Base-by-base conservation (phyloP, 805 yeast genomes). In the Candida germanica region DNA sequence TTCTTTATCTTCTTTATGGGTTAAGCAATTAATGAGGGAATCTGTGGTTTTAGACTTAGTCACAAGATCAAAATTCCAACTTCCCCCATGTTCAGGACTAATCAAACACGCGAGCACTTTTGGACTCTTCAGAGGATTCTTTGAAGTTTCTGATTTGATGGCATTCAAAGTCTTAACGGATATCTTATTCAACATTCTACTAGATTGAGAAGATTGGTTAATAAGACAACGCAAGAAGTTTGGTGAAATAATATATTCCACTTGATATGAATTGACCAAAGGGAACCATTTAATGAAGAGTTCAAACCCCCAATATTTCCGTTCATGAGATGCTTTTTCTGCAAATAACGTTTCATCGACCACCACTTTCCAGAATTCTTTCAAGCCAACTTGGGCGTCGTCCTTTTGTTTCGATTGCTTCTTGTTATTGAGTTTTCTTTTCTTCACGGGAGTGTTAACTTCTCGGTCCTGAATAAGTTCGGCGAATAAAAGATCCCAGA, bases 291-390 rank as follows among this genome's bases (percentile, higher is more conserved):
- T 63, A 27, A 61, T 68, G 42, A 89, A 78, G 8, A 88, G 73
- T 47, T 84, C 84, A 49, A 89, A 78, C 0, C 96, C 98, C 75
- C 87, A 76, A 57, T 73, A 85, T 56, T 89, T 91, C 39, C 96
- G 70, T 56, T 89, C 97, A 21, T 81, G 76, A 1, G 96, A 87
- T 0, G 96, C 71, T 45, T 80, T 77, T 24, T 77, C 78, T 4
- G 85, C 68, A 48, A 91, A 89, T 41, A 85, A 76, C 3, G 83
- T 73, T 49, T 87, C 93, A 53, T 91, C 97, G 11, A 91, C 75
- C 5, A 79, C 80, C 3, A 71, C 65, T 47, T 78, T 75, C 95
- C 95, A 88, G 56, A 91, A 88, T 36, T 85, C 93, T 29, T 55
- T 51, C 31, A 67, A 47, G 0, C 54, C 31, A 4, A 66, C 47